Percentiles rank a stretch among this genome's conserved stretches.
Conservation (phyloP, 1,139 yeast species). For the Hanseniaspora sp. region DNA sequence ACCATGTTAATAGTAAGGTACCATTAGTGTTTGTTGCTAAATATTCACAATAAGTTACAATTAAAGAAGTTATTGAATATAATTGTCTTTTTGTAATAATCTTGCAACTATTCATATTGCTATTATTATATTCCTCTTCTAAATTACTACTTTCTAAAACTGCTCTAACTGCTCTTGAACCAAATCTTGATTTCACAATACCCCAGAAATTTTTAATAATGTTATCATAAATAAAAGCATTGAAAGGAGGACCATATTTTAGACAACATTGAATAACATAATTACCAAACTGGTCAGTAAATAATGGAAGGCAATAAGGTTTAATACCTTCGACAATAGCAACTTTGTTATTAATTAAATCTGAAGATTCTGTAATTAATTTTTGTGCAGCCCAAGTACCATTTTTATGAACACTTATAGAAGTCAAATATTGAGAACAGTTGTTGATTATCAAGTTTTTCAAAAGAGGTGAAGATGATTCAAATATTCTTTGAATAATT, state of each 20-base stretch:
- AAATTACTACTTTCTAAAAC: slow-evolving; percentile 64
- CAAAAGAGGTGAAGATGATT: slow-evolving; percentile 55
- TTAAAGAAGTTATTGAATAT: slow-evolving; percentile 65
- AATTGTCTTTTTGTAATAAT: slow-evolving; percentile 54
- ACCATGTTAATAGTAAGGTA: slow-evolving; percentile 84
- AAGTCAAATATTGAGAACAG: slow-evolving; percentile 71
- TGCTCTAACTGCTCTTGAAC: slow-evolving; percentile 90
- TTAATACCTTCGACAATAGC: slow-evolving; percentile 59
- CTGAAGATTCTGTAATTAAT: slow-evolving; percentile 60
- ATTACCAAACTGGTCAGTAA: slow-evolving; percentile 93
- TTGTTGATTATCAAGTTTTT: slow-evolving; percentile 73
- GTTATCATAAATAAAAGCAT: slow-evolving; percentile 79
- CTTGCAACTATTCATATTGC: neutral
- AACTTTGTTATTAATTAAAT: slow-evolving; percentile 56
- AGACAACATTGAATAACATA: slow-evolving; percentile 91
- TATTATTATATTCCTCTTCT: neutral
- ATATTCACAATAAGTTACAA: slow-evolving; percentile 67
- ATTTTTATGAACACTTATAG: slow-evolving; percentile 89
- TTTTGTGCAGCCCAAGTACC: slow-evolving; percentile 99
- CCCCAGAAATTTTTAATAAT: slow-evolving; percentile 69
- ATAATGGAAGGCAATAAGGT: slow-evolving; percentile 74
- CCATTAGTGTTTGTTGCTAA: slow-evolving; percentile 81
- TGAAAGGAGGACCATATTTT: slow-evolving; percentile 78
- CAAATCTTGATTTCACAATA: slow-evolving; percentile 81
- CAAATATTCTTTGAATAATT: slow-evolving; percentile 81